Evolutionary conservation across 768 basidiomycete genomes (phyloP).

Genomic region (Mycena galericulata): DNA sequence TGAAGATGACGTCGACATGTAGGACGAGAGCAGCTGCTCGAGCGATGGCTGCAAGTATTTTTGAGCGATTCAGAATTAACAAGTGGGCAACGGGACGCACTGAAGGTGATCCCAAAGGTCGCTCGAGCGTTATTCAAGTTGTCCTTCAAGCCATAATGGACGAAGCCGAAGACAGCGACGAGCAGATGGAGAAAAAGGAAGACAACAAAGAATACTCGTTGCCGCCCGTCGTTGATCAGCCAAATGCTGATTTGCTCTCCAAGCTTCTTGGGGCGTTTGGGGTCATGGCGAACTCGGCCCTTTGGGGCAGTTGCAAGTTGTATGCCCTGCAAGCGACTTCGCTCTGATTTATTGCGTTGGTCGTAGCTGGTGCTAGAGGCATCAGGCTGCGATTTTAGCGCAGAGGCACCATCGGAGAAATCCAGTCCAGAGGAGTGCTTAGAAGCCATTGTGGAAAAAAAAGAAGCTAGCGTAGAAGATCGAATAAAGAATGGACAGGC

Average conservation of each 20-base stretch:
- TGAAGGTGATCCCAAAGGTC: conserved; percentile 68
- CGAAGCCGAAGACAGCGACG: conserved; percentile 66
- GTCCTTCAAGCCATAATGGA: conserved; percentile 73
- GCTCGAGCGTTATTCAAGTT: conserved; percentile 65
- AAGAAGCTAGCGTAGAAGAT: too few relatives aligned
- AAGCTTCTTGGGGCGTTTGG: conserved; percentile 48
- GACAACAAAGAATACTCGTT: conserved; percentile 65
- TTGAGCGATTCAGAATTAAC: neutral
- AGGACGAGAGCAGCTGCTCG: conserved; percentile 90
- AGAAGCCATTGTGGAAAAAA: conserved; percentile 10
- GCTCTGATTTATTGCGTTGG: conserved; percentile 73
- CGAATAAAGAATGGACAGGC: conserved; percentile 36
- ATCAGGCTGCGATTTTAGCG: conserved; percentile 37
- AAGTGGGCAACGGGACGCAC: conserved; percentile 45
- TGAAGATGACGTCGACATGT: conserved; percentile 92
- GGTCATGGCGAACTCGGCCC: conserved; percentile 46
- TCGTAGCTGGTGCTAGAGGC: conserved; percentile 47
- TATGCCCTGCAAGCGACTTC: conserved; percentile 70
- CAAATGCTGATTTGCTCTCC: conserved; percentile 54
- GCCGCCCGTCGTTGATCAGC: conserved; percentile 79
- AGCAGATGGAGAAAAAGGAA: conserved; percentile 73
- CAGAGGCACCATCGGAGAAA: conserved; percentile 55
- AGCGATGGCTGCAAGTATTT: conserved; percentile 72
- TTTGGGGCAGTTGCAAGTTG: conserved; percentile 49
- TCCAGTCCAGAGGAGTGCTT: conserved; percentile 59